phyloP scores from a whole-genome alignment of 148 eudicot genomes.

The Tetragonia tetragonoides region DNA sequence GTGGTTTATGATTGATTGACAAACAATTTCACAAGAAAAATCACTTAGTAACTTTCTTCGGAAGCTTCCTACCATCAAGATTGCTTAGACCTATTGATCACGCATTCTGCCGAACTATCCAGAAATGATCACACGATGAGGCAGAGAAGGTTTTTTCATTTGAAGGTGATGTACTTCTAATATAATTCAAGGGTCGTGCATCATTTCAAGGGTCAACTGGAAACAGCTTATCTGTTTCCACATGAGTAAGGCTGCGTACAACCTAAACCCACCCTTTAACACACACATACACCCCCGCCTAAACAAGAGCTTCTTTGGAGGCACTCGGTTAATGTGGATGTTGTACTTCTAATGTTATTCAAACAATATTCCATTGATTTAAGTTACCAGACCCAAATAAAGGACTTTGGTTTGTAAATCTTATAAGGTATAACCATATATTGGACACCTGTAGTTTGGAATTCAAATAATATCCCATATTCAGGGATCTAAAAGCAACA shows the following conservation, averaged over 20 bases:
- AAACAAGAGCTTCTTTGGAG: no score
- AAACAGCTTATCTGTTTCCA: no score
- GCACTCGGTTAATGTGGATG: no score
- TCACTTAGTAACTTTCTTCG: no score
- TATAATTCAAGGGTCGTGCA: background rate
- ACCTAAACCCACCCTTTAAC: no score
- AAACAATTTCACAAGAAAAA: background rate
- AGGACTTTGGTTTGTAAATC: background rate
- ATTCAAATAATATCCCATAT: background rate
- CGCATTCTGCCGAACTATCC: background rate
- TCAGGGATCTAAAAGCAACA: background rate
- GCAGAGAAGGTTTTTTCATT: background rate
- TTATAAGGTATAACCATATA: background rate
- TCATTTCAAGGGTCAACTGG: no score
- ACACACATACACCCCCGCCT: no score
- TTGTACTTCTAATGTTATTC: background rate
- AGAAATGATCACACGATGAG: background rate
- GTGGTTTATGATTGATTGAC: no score
- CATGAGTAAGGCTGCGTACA: no score
- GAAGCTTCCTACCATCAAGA: background rate
- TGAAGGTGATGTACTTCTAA: background rate
- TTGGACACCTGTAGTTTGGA: background rate
- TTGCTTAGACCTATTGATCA: background rate
- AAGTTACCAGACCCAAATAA: background rate
- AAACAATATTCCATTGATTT: background rate